phyloP scores from a whole-genome alignment of 1,284 basidiomycete species.

The Ganoderma sinense region DNA sequence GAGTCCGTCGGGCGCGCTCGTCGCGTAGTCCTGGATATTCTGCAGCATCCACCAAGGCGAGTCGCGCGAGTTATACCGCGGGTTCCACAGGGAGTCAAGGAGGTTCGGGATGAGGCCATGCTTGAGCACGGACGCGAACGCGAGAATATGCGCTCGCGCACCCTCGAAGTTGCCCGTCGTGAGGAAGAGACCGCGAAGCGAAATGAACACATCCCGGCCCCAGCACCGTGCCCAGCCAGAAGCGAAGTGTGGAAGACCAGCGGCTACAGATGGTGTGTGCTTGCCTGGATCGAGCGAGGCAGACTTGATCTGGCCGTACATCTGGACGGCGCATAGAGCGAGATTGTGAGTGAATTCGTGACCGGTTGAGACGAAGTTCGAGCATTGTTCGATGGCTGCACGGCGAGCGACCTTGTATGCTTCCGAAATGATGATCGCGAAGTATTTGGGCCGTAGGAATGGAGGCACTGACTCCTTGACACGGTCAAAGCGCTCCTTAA shows the following conservation, averaged over 20 bases:
- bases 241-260: constrained; percentile 94
- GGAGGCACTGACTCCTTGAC: constrained; percentile 79
- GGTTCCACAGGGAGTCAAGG: constrained; percentile 85
- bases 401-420: constrained; percentile 90
- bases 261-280: constrained; percentile 84
- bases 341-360: constrained; percentile 91
- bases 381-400: constrained; percentile 84
- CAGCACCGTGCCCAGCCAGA: constrained; percentile 93
- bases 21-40: constrained; percentile 95
- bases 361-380: constrained; percentile 85
- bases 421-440: constrained; percentile 87
- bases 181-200: constrained; percentile 89
- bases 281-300: constrained; percentile 83
- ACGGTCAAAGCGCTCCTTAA: constrained; percentile 83
- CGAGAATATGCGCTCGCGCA: constrained; percentile 88
- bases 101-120: constrained; percentile 95
- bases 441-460: constrained; percentile 93
- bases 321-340: constrained; percentile 88
- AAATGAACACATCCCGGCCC: constrained; percentile 98
- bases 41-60: constrained; percentile 99
- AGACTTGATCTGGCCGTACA: constrained; percentile 90
- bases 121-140: constrained; percentile 87
- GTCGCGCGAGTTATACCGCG: constrained; percentile 92
- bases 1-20: constrained; percentile 85
- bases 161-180: constrained; percentile 90